phyloP scores from a whole-genome alignment of 208 protist genomes.

The Spongospora subterranea region DNA sequence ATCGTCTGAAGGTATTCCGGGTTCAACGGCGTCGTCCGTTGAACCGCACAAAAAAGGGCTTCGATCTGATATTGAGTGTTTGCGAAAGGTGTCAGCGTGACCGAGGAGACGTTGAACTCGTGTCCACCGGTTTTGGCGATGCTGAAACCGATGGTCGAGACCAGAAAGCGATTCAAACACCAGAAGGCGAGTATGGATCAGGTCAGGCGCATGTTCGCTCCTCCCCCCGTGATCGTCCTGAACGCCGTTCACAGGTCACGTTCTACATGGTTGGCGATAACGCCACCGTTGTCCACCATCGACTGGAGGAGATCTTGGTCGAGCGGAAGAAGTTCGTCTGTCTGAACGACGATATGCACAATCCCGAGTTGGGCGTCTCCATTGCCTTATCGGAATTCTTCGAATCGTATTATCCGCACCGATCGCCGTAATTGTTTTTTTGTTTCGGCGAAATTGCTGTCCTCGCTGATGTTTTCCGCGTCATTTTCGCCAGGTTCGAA shows the following conservation, averaged over 20 bases:
- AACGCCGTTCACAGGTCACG: neutral
- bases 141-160: conserved; percentile 9
- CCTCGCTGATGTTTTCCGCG: neutral
- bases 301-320: conserved; percentile 43
- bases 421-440: neutral
- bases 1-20: neutral
- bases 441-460: neutral
- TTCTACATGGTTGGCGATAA: conserved; percentile 57
- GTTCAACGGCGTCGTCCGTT: no score
- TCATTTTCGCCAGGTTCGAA: neutral
- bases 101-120: conserved; percentile 4
- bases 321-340: conserved; percentile 52
- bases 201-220: neutral
- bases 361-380: conserved; percentile 3
- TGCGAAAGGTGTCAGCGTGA: conserved; percentile 6
- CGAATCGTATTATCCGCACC: conserved; percentile 3
- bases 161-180: neutral
- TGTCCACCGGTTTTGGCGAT: neutral
- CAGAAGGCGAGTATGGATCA: conserved; percentile 44
- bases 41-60: neutral
- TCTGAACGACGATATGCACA: conserved; percentile 55
- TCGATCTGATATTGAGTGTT: neutral
- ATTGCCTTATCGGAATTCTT: neutral
- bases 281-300: conserved; percentile 33
- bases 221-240: neutral